Base-by-base conservation (phyloP, 2,329 filamentous ascomycete genomes). In the Hymenoscyphus fructigenus region DNA sequence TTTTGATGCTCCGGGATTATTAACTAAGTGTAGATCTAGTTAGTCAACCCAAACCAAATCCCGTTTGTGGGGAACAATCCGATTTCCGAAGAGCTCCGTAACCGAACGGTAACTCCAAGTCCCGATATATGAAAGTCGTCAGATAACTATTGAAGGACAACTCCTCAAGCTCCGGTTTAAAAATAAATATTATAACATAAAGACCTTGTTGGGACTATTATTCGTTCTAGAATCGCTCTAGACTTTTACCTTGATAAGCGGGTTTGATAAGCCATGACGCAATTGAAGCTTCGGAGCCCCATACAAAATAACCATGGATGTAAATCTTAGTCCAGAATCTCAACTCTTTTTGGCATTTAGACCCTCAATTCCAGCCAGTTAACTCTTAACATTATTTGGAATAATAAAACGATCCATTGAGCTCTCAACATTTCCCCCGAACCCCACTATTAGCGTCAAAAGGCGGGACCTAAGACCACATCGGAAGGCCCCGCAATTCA, bases 201-300 rank as follows among this genome's bases (percentile, higher is more conserved):
- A 47, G 12, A 26, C 5, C 20, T 26, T n/a, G 20, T 23, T 17
- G 7, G 20, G 47, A 5, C 47, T 10, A 3, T 12, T 53, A 23
- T 23, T 53, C 26, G 20, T 23, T 23, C 20, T 10, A 53, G 12
- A 38, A 38, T 38, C 10, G 47, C 20, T 53, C 47, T 53, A 53
- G 47, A 53, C 14, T 28, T 53, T 20, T 53, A 5, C 23, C 47
- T 53, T 53, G 47, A 53, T 53, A 53, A 53, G 47, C 47, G 47
- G 47, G 28, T 36, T 53, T 29, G 26, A n/a, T 50, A 2, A 53
- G 17, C 65, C 89, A 89, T 73, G 91, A 91, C 79, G 90, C 91
- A 69, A 90, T 93, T 66, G 88, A 94, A 78, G 91, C 91, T 61
- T 93, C 29, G 29, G 9, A 32, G 29, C 29, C 28, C 91, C 59